Evolutionary conservation across 768 basidiomycete genomes (phyloP).

Genomic region (Podaxis carcinomalis): DNA sequence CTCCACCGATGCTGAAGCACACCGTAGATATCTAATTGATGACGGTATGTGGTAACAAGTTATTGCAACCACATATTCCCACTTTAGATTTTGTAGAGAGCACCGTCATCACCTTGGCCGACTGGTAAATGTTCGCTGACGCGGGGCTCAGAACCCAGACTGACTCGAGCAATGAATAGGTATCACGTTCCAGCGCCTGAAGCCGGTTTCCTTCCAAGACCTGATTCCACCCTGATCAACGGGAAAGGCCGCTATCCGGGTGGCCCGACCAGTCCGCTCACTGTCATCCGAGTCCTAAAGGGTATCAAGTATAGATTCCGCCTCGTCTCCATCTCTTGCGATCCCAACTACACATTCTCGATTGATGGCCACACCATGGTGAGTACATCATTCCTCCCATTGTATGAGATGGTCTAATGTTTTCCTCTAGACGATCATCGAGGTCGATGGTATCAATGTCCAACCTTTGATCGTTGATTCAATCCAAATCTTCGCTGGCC

Average conservation of each 20-base stretch:
- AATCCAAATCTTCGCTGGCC: constrained; percentile 41
- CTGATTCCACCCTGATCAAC: constrained; percentile 13
- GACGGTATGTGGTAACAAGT: constrained; percentile 34
- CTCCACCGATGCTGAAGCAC: background rate
- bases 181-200: background rate
- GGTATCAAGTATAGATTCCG: constrained; percentile 42
- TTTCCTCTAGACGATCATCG: constrained; percentile 32
- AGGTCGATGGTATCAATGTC: constrained; percentile 38
- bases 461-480: constrained; percentile 33
- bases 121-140: constrained; percentile 17
- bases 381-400: background rate
- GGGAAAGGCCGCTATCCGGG: constrained; percentile 34
- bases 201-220: background rate
- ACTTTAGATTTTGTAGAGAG: constrained; percentile 17
- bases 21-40: constrained; percentile 24
- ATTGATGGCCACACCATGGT: constrained; percentile 34
- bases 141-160: constrained; percentile 23
- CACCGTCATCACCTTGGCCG: constrained; percentile 25
- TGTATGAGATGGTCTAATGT: background rate
- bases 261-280: constrained; percentile 27
- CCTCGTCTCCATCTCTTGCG: constrained; percentile 29
- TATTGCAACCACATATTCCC: constrained; percentile 22
- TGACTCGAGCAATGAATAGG: constrained; percentile 38
- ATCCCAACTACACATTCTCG: constrained; percentile 35
- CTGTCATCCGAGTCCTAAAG: constrained; percentile 31